Evolutionary conservation across 148 eudicot genomes (phyloP).

Genomic region (Rhododendron molle): DNA sequence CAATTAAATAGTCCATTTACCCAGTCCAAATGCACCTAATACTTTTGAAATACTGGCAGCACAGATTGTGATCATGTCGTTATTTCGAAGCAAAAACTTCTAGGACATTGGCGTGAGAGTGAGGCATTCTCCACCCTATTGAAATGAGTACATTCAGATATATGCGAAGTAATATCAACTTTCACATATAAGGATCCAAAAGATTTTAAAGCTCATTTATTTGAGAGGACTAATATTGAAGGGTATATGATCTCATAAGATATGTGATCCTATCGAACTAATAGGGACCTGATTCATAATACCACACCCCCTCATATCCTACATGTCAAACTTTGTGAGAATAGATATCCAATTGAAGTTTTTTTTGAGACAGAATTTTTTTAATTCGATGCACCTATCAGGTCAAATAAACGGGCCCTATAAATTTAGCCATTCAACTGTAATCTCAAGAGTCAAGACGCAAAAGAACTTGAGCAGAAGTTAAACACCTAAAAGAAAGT

Average conservation of each 20-base stretch:
- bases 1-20: not conserved
- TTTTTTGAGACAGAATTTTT: not conserved
- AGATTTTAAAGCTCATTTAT: too few species aligned
- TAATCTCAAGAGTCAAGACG: not conserved
- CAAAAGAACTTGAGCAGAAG: too few species aligned
- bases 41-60: not conserved
- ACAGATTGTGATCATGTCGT: not conserved
- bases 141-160: not conserved
- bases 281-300: too few species aligned
- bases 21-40: not conserved
- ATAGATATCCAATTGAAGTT: not conserved
- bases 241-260: not conserved
- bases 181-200: not conserved
- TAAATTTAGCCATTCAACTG: not conserved
- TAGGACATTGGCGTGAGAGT: not conserved
- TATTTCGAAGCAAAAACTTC: not conserved
- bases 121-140: not conserved
- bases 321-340: too few species aligned
- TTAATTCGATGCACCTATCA: too few species aligned
- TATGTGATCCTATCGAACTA: too few species aligned
- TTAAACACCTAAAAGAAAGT: not conserved
- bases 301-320: not conserved
- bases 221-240: not conserved
- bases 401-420: not conserved
- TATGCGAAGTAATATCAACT: not conserved